phyloP scores from a whole-genome alignment of 345 rosid species.

The Lagerstroemia speciosa region DNA sequence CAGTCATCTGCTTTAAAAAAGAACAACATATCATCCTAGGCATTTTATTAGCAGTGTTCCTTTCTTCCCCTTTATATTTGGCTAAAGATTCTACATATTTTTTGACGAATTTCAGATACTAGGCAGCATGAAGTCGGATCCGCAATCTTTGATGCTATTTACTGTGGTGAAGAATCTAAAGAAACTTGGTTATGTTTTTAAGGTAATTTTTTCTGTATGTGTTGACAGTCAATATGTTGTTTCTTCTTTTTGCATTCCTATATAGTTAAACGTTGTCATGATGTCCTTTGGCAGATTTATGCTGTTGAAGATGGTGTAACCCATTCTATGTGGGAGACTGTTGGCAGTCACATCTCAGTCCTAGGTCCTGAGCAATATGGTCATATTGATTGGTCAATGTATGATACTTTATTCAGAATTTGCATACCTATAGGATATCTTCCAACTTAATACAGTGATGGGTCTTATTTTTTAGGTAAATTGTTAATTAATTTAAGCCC shows the following conservation, averaged over 20 bases:
- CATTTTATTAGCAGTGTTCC: background rate
- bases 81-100: background rate
- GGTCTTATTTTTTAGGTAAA: slow-evolving; percentile 3
- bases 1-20: background rate
- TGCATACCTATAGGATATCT: background rate
- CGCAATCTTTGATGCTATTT: slow-evolving; percentile 63
- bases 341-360: slow-evolving; percentile 41
- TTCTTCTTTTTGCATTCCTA: background rate
- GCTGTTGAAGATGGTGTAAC: slow-evolving; percentile 52
- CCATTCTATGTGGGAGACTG: slow-evolving; percentile 52
- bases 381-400: slow-evolving; percentile 84
- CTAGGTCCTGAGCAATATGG: slow-evolving; percentile 40
- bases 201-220: slow-evolving; percentile 35
- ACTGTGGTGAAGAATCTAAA: slow-evolving; percentile 71
- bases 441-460: background rate
- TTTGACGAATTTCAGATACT: slow-evolving; percentile 43
- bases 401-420: slow-evolving; percentile 16
- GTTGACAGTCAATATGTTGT: background rate
- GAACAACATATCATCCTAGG: background rate
- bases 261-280: slow-evolving; percentile 10
- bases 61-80: background rate
- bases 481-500: background rate
- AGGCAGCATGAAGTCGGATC: slow-evolving; percentile 65
- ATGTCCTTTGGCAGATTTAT: slow-evolving; percentile 49
- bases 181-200: slow-evolving; percentile 65